Percentiles rank a stretch among this genome's conserved stretches.
phyloP scores from a whole-genome alignment of 495 filamentous ascomycete genomes.

The Astrocystis sublimbata region DNA sequence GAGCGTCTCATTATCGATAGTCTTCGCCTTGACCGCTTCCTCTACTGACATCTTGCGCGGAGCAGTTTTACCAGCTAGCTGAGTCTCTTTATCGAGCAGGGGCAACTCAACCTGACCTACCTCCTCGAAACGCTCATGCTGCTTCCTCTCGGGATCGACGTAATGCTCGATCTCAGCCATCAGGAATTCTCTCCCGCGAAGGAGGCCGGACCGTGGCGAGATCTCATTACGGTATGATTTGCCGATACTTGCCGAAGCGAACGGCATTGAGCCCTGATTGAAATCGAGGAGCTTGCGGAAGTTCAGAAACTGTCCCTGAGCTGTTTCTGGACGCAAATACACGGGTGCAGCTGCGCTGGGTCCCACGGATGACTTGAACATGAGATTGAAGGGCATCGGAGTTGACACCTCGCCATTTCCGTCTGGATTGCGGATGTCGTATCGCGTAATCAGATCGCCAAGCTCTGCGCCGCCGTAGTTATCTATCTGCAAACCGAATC shows the following conservation, averaged over 20 bases:
- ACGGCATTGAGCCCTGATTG: conserved; percentile 70
- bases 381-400: conserved; percentile 70
- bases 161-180: conserved; percentile 79
- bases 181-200: conserved; percentile 70
- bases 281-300: conserved; percentile 71
- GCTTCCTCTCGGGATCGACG: conserved; percentile 71
- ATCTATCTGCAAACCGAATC: conserved; percentile 49
- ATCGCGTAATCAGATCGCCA: conserved; percentile 62
- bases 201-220: conserved; percentile 64
- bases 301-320: conserved; percentile 68
- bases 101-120: conserved; percentile 63
- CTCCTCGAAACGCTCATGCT: conserved; percentile 64
- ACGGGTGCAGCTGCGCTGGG: conserved; percentile 64
- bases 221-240: conserved; percentile 78
- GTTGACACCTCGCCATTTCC: conserved; percentile 61
- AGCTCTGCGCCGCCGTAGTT: conserved; percentile 69
- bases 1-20: conserved; percentile 84
- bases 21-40: conserved; percentile 64
- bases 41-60: conserved; percentile 63
- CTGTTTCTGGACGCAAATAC: conserved; percentile 67
- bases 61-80: conserved; percentile 67
- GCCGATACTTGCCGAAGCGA: conserved; percentile 73
- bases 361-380: conserved; percentile 73
- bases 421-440: conserved; percentile 65
- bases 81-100: conserved; percentile 69